Evolutionary conservation across 148 eudicot species (phyloP).

Genomic region (Vaccinium macrocarpon): DNA sequence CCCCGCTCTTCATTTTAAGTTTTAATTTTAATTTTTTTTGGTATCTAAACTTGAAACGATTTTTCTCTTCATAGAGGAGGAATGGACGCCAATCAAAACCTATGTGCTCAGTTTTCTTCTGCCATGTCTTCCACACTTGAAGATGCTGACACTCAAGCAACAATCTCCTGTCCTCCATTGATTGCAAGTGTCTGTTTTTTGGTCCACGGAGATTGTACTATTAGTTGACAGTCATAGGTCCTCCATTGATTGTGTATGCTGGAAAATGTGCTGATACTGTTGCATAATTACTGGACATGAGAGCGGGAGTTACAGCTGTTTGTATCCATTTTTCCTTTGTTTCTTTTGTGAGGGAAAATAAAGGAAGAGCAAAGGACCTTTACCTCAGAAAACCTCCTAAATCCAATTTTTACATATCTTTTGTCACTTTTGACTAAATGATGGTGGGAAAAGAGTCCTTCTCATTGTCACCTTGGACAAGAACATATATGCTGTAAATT

Average conservation of each 20-base stretch:
- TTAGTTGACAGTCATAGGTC: not conserved
- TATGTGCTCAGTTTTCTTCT: conserved; percentile 69
- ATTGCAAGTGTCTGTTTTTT: conserved; percentile 48
- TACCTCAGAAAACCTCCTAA: not conserved
- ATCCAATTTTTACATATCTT: no score
- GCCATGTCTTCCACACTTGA: conserved; percentile 73
- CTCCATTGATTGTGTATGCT: no score
- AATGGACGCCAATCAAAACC: conserved; percentile 71
- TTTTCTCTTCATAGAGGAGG: conserved; percentile 48
- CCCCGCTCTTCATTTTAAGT: not conserved
- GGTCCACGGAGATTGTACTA: not conserved
- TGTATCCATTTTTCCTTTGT: not conserved
- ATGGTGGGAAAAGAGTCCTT: not conserved
- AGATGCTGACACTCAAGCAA: conserved; percentile 67
- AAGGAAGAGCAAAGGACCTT: not conserved
- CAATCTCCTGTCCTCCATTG: conserved; percentile 69
- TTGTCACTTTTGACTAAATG: no score
- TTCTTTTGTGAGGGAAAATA: not conserved
- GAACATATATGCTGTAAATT: not conserved
- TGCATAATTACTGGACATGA: not conserved
- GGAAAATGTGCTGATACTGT: conserved; percentile 47
- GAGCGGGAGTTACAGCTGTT: not conserved
- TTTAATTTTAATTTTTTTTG: not conserved
- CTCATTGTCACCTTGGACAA: not conserved
- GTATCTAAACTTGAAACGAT: not conserved